Percentiles rank a stretch among this genome's conserved stretches.
These are phyloP conservation scores for Pisolithus marmoratus DNA, from an alignment of 768 basidiomycete species.

Conservation along the genomic window DNA sequence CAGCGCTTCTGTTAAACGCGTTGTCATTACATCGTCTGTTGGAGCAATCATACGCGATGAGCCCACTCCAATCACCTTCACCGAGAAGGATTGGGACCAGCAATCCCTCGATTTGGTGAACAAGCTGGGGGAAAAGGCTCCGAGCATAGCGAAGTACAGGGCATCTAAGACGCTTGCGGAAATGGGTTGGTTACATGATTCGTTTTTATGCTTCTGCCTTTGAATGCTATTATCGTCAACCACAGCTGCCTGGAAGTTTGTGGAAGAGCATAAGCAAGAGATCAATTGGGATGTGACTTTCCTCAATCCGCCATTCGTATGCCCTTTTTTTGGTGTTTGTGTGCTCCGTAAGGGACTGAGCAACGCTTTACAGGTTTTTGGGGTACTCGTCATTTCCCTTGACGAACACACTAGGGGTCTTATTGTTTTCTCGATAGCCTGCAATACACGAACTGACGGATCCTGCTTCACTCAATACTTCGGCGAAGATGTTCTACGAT, in stretches of 20 bases:
- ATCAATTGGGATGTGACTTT: slow-evolving; percentile 35
- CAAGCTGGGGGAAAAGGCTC: slow-evolving; percentile 41
- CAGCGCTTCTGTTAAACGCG: slow-evolving; percentile 49
- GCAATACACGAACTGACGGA: slow-evolving; percentile 35
- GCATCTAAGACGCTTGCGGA: slow-evolving; percentile 67
- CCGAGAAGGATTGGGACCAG: slow-evolving; percentile 60
- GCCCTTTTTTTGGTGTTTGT: slow-evolving; percentile 1
- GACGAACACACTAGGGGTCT: not conserved
- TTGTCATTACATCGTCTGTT: slow-evolving; percentile 63
- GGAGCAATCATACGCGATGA: slow-evolving; percentile 38
- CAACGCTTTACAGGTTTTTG: slow-evolving; percentile 17
- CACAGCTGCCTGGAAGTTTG: slow-evolving; percentile 46
- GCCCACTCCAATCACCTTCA: slow-evolving; percentile 27
- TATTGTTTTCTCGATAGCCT: slow-evolving; percentile 25
- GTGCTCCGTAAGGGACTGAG: not conserved
- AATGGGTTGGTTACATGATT: slow-evolving; percentile 30
- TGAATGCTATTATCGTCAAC: not conserved
- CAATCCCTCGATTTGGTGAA: slow-evolving; percentile 32
- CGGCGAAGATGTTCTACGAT: slow-evolving; percentile 31
- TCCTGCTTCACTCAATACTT: slow-evolving; percentile 34
- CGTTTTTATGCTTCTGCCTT: not conserved
- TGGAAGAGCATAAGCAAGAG: slow-evolving; percentile 28
- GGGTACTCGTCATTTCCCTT: slow-evolving; percentile 10
- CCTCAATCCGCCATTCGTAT: slow-evolving; percentile 36
- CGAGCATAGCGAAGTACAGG: slow-evolving; percentile 38